Evolutionary conservation across 129 eudicot genomes (phyloP).

Genomic region (Lactuca saligna): DNA sequence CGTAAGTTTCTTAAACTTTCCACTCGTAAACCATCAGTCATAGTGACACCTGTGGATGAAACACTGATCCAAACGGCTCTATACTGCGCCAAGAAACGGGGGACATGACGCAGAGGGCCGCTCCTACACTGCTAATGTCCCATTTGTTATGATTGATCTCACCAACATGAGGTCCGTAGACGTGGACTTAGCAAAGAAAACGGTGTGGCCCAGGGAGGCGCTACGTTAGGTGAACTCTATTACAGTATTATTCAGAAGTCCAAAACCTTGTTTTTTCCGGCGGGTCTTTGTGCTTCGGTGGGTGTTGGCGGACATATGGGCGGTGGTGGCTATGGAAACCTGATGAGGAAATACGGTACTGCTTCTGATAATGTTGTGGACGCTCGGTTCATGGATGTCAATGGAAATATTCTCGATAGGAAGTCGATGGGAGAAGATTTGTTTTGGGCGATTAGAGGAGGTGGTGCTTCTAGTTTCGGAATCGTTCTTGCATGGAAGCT

Average conservation of each 20-base stretch:
- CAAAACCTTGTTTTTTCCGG: slow-evolving; percentile 20
- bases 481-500: slow-evolving; percentile 19
- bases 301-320: slow-evolving; percentile 24
- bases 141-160: slow-evolving; percentile 36
- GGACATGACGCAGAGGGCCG: slow-evolving; percentile 32
- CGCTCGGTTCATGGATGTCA: slow-evolving; percentile 26
- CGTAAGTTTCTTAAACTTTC: not conserved
- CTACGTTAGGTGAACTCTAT: slow-evolving; percentile 21
- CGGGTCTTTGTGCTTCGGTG: slow-evolving; percentile 18
- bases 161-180: slow-evolving; percentile 6
- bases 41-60: slow-evolving; percentile 15
- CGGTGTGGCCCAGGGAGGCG: slow-evolving; percentile 16
- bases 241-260: slow-evolving; percentile 5
- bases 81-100: slow-evolving; percentile 6
- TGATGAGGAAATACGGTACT: slow-evolving; percentile 25
- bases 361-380: slow-evolving; percentile 19
- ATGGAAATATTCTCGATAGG: slow-evolving; percentile 17
- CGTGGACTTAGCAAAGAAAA: slow-evolving; percentile 15
- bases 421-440: slow-evolving; percentile 28
- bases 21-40: slow-evolving; percentile 19
- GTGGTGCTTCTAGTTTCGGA: slow-evolving; percentile 31
- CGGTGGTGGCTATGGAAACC: slow-evolving; percentile 30
- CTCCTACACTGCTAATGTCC: slow-evolving; percentile 20
- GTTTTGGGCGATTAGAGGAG: slow-evolving; percentile 26
- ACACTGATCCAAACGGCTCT: slow-evolving; percentile 17